Base-by-base conservation (phyloP, 1,284 basidiomycete genomes). In the Ustilago vetiveriae region DNA sequence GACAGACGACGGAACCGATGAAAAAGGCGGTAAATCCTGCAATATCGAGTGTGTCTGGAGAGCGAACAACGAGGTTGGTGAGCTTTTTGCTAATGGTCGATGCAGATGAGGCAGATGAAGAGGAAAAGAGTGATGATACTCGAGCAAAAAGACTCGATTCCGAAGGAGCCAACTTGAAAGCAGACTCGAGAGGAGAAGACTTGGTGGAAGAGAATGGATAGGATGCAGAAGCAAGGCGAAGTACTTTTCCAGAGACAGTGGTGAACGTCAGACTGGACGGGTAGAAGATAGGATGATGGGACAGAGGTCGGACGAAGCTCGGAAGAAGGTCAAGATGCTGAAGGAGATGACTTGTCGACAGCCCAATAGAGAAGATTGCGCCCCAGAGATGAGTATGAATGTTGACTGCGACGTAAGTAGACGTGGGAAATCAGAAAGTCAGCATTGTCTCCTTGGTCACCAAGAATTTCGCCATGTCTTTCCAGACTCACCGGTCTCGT, bases 301-400 rank as follows among this genome's bases (percentile, higher is more conserved):
- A 64, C 11, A 79, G 36, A 16, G 68, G 66, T 4, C 55, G 59
- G 16, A 76, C 30, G 37, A 59, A 60, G 27, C 46, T 19, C 0
- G 76, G 75, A 13, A 80, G 62, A 16, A 60, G 45, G 9, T 46
- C 40, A 17, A 69, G 35, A 43, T 74, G 62, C 33, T 72, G 66
- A 3, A 74, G 65, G 0, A 74, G 40, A 45, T 80, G 78, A 33
- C 74, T 54, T 7, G 41, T 26, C 86, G 54, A 84, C 73, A 88
- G 86, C 17, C 84, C 74, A 29, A 84, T 53, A 79, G 93, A 92
- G 47, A 91, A 76, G 11, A 88, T 77, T 16, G 90, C 89, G 26
- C 90, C 92, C 84, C 88, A 87, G 8, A 94, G 85, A 79, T 95
- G 93, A 47, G 87, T 90, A 82, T 94, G 92, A 48, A 95, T 93